Evolutionary conservation across 2,329 filamentous ascomycete genomes (phyloP), one percentile per base, ranked within the genome.

Genomic region (Ophiostoma sp.): DNA sequence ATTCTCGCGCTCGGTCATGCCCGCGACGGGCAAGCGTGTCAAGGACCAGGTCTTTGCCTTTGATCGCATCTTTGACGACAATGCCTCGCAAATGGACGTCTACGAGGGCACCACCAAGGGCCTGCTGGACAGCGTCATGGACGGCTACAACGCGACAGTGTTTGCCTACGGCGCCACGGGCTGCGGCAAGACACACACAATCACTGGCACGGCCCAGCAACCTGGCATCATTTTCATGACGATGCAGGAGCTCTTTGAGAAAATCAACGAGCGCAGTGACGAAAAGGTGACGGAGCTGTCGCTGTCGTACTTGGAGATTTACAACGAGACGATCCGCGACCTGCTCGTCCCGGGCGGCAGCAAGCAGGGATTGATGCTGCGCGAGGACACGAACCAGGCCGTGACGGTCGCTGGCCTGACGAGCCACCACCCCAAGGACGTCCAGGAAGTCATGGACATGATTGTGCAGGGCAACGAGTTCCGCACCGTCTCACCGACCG

Each of bases 1-100:
- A 77, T 97, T 98, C 82, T 92, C 92, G 39, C 88, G 91, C 80
- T 94, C 92, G 2, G 91, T 97, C 12, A 88, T 97, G 11, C 91
- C 92, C 3, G 85, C 85, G 0, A 89, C 90, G 71, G 94, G 95
- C 72, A 98, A 97, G 83, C 92, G 94, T 78, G 93, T 96, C 79
- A 99, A 99, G 81, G 97, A 99, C 81, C 95, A 98, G 82, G 96
- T 96, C 3, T 99, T 99, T 78, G 95, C 92, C 70, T 99, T 99
- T 83, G 96, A 99, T 83, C 88, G 93, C 73, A 93, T 99, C 76
- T 98, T 99, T 82, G 96, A 99, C 86, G 95, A 98, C 74, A 97
- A 95, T 80, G 93, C 93, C 22, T 91, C 91, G 7, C 96, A 99
- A 79, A 91, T 89, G 74, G 96, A 99, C 79, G 93, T 99, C 0